Evolutionary conservation across 805 yeast genomes (phyloP), one percentile per base, ranked within the genome.

Genomic region (Ogataea siamensis): DNA sequence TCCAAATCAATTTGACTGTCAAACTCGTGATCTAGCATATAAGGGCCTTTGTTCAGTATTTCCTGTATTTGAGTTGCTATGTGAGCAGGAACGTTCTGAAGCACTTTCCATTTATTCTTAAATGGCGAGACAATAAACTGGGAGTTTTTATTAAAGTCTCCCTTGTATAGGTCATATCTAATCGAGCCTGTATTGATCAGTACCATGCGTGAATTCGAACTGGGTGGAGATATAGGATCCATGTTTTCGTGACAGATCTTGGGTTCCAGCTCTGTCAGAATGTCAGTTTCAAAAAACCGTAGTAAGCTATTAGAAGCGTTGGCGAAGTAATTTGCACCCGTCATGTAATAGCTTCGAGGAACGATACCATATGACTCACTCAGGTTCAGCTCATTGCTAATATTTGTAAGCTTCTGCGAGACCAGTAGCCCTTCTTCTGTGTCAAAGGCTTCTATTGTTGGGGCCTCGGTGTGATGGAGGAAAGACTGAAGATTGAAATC

Each of bases 51-150:
- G 54, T 89, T 89, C 43, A 89, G 66, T 24, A 70, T 66, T 0
- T 66, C 64, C 6, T 78, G 69, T 0, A 88, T 63, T 41, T 64
- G 57, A 6, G 65, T 43, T 0, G 95, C 95, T 4, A 80, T 53
- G 2, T 60, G 43, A 37, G 70, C 67, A 0, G 93, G 86, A 2
- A 89, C 58, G 5, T 71, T 65, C 1, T 71, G 65, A 10, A 89
- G 58, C 34, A 72, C 76, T 21, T 70, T 74, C 97, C 97, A 91
- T 27, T 71, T 71, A 54, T 88, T 87, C 37, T 76, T 70, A 62
- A 87, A 89, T 0, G 98, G 97, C 0, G 94, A 80, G 1, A 91
- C 85, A 29, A 83, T 85, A 55, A 71, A 91, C 49, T 83, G 83
- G 0, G 91, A 71, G 58, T 88, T 95, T 29, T 66, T 64, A 0